Evolutionary conservation across 2,329 filamentous ascomycete species (phyloP), one percentile per base, ranked within the genome.

Genomic region (Colletotrichum kahawae): DNA sequence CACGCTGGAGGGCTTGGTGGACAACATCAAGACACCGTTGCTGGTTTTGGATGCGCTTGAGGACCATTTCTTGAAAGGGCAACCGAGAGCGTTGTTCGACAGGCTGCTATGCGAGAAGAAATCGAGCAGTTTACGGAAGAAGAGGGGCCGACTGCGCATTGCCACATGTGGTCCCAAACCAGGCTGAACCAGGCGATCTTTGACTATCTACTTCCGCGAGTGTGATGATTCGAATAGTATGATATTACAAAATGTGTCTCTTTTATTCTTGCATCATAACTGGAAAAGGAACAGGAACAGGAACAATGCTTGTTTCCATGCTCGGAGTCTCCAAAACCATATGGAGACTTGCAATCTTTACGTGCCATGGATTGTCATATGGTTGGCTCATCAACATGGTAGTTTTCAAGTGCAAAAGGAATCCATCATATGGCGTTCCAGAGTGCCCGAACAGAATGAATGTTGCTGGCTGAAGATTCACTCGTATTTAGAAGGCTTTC

Each of bases 151-250:
- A 48, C 18, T 12, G 38, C 38, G 38, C 18, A 48, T 1, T n/a
- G 38, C 38, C 38, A 48, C 18, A n/a, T 48, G 38, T 9, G 38
- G 5, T 48, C 38, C 18, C 38, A 12, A 6, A 2, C 9, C 3
- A n/a, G 38, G 1, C 5, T 43, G 18, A 43, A 43, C 38, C 38
- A 43, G 18, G 18, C 38, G 18, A 6, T 43, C 2, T 43, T 43
- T 0, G 18, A 43, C 38, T 43, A n/a, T 43, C 18, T 43, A n/a
- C 38, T n/a, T n/a, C 38, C 38, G 18, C 9, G 38, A 43, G 38
- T 0, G 18, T 18, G 5, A 43, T 43, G 4, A 12, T 12, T n/a
- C 0, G 3, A n/a, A 4, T 5, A n/a, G 0, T 43, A 43, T 43
- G 18, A 10, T 10, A n/a, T 5, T 10, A n/a, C 0, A 18, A 2